A percentile compares a stretch with the other conserved stretches of the same genome.
Evolutionary conservation across 148 eudicot genomes (phyloP).

Genomic region (Chenopodium berlandieri): DNA sequence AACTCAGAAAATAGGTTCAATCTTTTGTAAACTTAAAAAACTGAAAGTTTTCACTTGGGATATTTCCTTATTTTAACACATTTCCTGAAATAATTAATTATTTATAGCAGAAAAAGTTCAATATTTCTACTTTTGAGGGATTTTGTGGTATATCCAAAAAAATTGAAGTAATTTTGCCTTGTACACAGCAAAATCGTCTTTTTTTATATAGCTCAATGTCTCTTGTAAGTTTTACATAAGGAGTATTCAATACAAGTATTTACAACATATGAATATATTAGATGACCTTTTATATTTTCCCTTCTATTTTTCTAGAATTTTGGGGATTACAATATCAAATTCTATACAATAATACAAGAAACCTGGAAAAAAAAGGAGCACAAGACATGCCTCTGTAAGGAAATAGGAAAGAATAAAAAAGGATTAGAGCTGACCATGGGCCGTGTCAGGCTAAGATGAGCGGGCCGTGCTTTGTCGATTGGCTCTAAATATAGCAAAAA

Average conservation of each 20-base stretch:
- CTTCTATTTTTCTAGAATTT: not conserved
- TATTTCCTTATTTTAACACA: not conserved
- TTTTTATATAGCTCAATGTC: no score
- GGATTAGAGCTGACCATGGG: not conserved
- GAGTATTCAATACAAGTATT: not conserved
- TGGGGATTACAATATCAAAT: not conserved
- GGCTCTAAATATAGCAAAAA: constrained; percentile 6
- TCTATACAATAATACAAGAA: constrained; percentile 1
- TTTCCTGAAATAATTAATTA: no score
- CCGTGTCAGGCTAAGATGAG: not conserved
- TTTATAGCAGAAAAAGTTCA: not conserved
- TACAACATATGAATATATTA: not conserved
- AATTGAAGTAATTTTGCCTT: not conserved
- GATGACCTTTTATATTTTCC: not conserved
- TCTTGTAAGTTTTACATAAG: not conserved
- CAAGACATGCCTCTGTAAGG: not conserved
- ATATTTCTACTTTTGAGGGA: not conserved
- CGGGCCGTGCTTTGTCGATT: not conserved
- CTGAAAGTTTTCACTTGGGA: not conserved
- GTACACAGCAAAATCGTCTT: not conserved
- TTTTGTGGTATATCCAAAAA: not conserved
- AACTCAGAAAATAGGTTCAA: not conserved
- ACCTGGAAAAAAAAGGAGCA: not conserved
- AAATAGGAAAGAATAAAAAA: not conserved
- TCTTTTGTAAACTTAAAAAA: not conserved